Conservation (phyloP, 495 filamentous ascomycete genomes). For the Trichoderma orchidacearum region DNA sequence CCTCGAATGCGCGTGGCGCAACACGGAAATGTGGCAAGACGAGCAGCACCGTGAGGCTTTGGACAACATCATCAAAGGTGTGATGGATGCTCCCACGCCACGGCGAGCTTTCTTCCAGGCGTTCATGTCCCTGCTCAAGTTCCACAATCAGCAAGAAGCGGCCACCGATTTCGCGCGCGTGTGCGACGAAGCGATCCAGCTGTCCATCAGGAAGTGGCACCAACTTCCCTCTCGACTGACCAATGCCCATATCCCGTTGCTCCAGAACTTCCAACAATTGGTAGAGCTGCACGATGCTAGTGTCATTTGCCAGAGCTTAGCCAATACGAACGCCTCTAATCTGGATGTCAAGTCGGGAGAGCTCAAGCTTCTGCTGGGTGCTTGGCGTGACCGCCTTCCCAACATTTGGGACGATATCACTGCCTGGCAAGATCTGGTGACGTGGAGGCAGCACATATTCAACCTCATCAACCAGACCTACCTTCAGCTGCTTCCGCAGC, state of each 20-base stretch:
- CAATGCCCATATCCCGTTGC: conserved; percentile 84
- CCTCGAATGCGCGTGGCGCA: conserved; percentile 86
- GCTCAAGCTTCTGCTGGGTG: conserved; percentile 82
- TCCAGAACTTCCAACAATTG: conserved; percentile 97
- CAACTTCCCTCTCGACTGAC: conserved; percentile 87
- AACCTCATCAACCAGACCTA: conserved; percentile 92
- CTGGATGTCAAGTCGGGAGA: conserved; percentile 91
- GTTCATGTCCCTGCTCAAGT: conserved; percentile 90
- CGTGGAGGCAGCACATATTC: conserved; percentile 98
- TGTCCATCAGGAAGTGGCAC: conserved; percentile 96
- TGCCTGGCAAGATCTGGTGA: conserved; percentile 96
- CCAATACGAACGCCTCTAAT: conserved; percentile 69
- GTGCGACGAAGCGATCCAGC: conserved; percentile 90
- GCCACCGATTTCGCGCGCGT: conserved; percentile 70
- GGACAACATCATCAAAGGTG: conserved; percentile 80
- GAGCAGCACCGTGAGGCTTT: conserved; percentile 75
- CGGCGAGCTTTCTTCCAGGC: conserved; percentile 91
- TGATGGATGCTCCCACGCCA: conserved; percentile 94
- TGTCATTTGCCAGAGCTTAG: conserved; percentile 81
- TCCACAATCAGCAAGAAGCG: conserved; percentile 76
- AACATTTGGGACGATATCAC: conserved; percentile 99
- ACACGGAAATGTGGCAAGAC: conserved; percentile 83
- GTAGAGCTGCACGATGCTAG: conserved; percentile 97
- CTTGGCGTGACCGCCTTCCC: conserved; percentile 89
- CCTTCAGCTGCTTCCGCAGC: conserved; percentile 67